A percentile compares a stretch with the other conserved stretches of the same genome.
Evolutionary conservation across 345 rosid genomes (phyloP).

Genomic region (Geranium rotundifolium): DNA sequence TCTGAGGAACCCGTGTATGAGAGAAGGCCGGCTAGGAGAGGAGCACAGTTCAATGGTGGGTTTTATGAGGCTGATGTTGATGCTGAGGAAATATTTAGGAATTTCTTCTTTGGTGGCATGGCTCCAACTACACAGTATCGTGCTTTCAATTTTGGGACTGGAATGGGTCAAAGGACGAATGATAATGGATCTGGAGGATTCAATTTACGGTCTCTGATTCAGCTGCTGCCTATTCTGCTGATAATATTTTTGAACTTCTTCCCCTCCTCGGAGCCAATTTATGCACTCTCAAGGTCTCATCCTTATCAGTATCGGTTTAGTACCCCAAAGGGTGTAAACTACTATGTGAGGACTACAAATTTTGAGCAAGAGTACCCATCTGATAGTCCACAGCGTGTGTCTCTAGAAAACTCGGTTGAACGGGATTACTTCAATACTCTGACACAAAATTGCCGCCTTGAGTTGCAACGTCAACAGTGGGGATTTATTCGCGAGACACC

Average conservation of each 20-base stretch:
- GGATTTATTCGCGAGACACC: conserved; percentile 81
- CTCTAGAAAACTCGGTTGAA: conserved; percentile 53
- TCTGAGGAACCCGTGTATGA: conserved; percentile 62
- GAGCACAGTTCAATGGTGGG: conserved; percentile 38
- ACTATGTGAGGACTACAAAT: conserved; percentile 60
- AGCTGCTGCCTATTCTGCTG: conserved; percentile 57
- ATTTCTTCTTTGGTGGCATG: conserved; percentile 80
- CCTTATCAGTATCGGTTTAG: conserved; percentile 73
- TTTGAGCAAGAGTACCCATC: conserved; percentile 72
- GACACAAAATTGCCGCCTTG: conserved; percentile 72
- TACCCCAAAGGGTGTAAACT: conserved; percentile 63
- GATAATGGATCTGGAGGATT: conserved; percentile 39
- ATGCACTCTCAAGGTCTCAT: conserved; percentile 50
- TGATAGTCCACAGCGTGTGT: conserved; percentile 31
- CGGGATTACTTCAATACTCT: conserved; percentile 63
- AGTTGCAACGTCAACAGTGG: conserved; percentile 82
- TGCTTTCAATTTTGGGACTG: conserved; percentile 53
- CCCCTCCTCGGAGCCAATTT: conserved; percentile 69
- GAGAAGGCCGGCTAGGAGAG: conserved; percentile 31
- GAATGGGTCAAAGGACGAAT: conserved; percentile 36
- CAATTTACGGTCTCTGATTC: conserved; percentile 44
- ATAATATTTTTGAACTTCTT: conserved; percentile 62
- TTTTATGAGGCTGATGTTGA: conserved; percentile 70
- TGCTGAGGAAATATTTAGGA: conserved; percentile 87
- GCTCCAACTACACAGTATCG: conserved; percentile 51